Conservation (phyloP, 768 basidiomycete species). For the Boletus rufocinnamomeus region DNA sequence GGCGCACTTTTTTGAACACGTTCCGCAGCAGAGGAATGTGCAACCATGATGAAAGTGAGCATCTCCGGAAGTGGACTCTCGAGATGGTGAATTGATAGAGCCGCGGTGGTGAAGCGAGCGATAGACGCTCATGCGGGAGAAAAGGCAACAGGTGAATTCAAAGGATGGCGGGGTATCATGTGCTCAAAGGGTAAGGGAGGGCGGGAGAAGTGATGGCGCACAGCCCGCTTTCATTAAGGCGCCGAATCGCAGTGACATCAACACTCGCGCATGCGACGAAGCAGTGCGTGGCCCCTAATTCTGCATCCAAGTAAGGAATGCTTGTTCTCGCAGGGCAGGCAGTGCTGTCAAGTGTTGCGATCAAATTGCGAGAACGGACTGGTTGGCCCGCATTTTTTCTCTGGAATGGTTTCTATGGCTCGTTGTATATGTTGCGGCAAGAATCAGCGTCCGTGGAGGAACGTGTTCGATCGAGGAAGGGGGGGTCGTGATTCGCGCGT, state of each 20-base stretch:
- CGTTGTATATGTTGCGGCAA: background rate
- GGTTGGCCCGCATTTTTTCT: background rate
- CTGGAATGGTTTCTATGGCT: background rate
- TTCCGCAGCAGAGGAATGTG: background rate
- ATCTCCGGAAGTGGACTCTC: background rate
- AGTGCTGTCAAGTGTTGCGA: conserved; percentile 5
- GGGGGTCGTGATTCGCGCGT: background rate
- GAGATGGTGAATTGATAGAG: background rate
- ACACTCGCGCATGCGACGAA: conserved; percentile 3
- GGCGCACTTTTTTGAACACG: background rate
- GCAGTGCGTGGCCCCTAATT: conserved; percentile 10
- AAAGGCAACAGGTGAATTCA: background rate
- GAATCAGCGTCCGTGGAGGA: background rate
- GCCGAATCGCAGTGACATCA: conserved; percentile 4
- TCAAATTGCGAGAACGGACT: conserved; percentile 1
- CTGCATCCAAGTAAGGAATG: background rate
- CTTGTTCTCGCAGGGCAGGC: too few relatives aligned
- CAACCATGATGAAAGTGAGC: background rate
- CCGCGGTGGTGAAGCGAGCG: background rate
- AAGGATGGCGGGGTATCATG: conserved; percentile 8
- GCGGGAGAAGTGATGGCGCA: conserved; percentile 6
- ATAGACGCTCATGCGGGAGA: background rate
- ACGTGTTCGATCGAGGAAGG: background rate
- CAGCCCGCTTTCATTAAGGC: conserved; percentile 21
- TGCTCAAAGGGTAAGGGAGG: background rate